Evolutionary conservation across 202 grass and related monocot genomes (phyloP).

Genomic region (Carex arenaria): DNA sequence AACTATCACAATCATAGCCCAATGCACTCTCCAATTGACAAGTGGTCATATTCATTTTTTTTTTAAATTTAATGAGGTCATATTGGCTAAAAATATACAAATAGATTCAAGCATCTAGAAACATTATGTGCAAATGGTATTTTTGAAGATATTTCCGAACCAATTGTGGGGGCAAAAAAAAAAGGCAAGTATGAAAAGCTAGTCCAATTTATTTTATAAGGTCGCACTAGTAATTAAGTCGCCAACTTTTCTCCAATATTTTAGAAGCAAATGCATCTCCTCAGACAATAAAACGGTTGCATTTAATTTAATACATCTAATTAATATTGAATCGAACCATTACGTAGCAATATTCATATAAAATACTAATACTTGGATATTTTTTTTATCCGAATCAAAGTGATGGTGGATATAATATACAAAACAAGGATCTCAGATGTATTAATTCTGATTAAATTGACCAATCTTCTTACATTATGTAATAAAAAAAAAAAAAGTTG

Average conservation of each 20-base stretch:
- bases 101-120: neutral
- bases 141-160: neutral
- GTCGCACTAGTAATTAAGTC: neutral
- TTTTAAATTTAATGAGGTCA: neutral
- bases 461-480: neutral
- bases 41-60: neutral
- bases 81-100: neutral
- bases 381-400: conserved; percentile 1
- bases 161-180: neutral
- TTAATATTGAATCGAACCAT: neutral
- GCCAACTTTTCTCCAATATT: neutral
- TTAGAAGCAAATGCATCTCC: neutral
- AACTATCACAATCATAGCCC: neutral
- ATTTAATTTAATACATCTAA: neutral
- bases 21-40: neutral
- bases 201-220: neutral
- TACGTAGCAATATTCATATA: conserved; percentile 2
- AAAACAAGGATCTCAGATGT: neutral
- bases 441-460: conserved; percentile 10
- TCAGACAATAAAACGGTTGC: conserved; percentile 2
- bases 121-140: neutral
- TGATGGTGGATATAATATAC: neutral
- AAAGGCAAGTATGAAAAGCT: neutral
- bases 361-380: neutral
- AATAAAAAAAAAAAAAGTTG: conserved; percentile 8